Percentiles rank a stretch among this genome's conserved stretches.
These are phyloP conservation scores for Gaeumannomyces sp. DNA, from an alignment of 2,329 filamentous ascomycete genomes.

Conservation along the genomic window DNA sequence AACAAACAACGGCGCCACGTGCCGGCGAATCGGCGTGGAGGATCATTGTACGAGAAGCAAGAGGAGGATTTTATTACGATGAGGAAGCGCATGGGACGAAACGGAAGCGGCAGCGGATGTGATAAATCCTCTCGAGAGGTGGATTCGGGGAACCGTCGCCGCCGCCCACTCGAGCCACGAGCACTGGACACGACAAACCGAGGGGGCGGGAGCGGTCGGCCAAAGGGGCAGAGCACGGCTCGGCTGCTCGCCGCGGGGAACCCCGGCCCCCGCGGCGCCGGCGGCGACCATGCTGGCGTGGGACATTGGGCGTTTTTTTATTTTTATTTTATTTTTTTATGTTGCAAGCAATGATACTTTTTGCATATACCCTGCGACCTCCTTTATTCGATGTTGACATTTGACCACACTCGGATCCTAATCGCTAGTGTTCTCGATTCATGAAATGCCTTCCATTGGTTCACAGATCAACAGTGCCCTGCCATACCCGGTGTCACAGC, in stretches of 20 bases:
- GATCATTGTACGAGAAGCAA: neutral
- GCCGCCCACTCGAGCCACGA: neutral
- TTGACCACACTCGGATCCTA: neutral
- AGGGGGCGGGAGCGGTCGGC: neutral
- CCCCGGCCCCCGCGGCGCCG: neutral
- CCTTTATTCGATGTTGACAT: neutral
- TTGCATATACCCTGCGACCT: neutral
- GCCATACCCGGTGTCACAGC: no score
- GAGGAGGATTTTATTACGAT: neutral
- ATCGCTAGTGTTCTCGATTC: neutral
- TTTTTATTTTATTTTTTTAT: neutral
- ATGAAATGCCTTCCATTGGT: no score
- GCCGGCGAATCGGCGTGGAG: neutral
- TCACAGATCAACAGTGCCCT: no score
- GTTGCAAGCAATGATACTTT: conserved; percentile 5
- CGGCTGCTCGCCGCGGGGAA: neutral
- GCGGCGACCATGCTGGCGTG: neutral
- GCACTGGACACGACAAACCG: neutral
- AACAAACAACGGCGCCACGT: neutral
- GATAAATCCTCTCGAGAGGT: neutral
- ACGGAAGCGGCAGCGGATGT: neutral
- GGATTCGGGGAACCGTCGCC: neutral
- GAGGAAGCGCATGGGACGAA: neutral
- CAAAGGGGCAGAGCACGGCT: neutral
- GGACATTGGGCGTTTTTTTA: neutral